A percentile compares a stretch with the other conserved stretches of the same genome.
Conservation (phyloP, 768 basidiomycete genomes). For the Fistulinella prunicolor region DNA sequence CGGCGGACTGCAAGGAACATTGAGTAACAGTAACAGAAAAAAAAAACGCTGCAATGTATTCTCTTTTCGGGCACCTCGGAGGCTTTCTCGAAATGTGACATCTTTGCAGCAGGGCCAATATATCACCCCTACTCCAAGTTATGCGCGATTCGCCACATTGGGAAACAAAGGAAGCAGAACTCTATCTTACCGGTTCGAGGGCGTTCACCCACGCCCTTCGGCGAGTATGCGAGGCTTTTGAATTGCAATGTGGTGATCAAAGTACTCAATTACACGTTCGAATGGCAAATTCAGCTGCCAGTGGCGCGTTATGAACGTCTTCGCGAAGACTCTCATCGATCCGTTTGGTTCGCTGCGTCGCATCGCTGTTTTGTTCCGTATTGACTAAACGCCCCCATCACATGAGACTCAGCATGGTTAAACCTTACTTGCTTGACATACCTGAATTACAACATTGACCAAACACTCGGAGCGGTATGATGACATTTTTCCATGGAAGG, state of each 20-base stretch:
- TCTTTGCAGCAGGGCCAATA: neutral
- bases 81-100: neutral
- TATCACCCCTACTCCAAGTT: neutral
- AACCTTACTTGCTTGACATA: conserved; percentile 1
- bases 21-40: conserved; percentile 5
- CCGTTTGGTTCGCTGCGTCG: neutral
- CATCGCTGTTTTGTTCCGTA: neutral
- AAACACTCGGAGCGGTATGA: neutral
- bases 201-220: neutral
- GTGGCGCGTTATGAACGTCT: conserved; percentile 11
- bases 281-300: neutral
- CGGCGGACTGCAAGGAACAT: too few species aligned
- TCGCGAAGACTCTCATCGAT: conserved; percentile 7
- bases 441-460: conserved; percentile 4
- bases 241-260: conserved; percentile 4
- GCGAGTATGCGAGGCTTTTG: neutral
- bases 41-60: neutral
- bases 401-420: conserved; percentile 5
- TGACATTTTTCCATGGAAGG: conserved; percentile 6
- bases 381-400: conserved; percentile 1
- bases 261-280: neutral
- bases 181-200: neutral
- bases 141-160: neutral
- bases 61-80: neutral
- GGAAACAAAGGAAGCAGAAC: neutral